Conservation (phyloP, 23 red algal genomes). For the Gracilaria caudata region DNA sequence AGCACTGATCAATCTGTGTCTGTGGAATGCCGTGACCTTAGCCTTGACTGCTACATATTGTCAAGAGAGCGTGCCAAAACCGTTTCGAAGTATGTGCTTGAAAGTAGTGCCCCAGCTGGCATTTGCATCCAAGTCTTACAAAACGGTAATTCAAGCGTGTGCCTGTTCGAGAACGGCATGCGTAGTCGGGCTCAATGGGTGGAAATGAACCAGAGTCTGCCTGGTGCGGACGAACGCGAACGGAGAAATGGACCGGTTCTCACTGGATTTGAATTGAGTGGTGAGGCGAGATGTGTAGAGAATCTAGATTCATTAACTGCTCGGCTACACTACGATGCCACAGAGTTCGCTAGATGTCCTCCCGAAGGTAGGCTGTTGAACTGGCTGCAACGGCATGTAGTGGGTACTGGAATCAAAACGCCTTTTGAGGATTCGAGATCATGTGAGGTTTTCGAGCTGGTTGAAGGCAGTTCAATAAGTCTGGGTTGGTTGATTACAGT, state of each 20-base stretch:
- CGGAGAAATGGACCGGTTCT: background rate
- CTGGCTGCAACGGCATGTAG: background rate
- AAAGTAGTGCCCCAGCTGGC: background rate
- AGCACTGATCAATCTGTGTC: background rate
- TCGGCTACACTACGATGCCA: background rate
- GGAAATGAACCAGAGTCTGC: background rate
- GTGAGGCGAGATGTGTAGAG: conserved; percentile 1
- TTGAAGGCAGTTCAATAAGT: conserved; percentile 9
- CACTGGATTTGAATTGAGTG: background rate
- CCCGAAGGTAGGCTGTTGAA: background rate
- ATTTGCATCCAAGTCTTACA: background rate
- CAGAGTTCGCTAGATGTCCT: background rate
- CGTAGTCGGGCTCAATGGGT: background rate
- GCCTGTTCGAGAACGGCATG: background rate
- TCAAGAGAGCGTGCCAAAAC: background rate
- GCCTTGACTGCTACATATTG: background rate
- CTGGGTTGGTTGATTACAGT: background rate
- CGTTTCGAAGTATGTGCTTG: background rate
- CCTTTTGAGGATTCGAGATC: background rate
- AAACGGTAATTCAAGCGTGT: conserved; percentile 1
- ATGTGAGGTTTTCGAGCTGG: background rate
- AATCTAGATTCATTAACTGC: background rate
- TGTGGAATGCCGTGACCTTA: background rate
- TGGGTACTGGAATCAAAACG: background rate
- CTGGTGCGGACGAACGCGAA: background rate